Evolutionary conservation across 2,329 filamentous ascomycete species (phyloP).

Genomic region (Sporothrix curviconia): DNA sequence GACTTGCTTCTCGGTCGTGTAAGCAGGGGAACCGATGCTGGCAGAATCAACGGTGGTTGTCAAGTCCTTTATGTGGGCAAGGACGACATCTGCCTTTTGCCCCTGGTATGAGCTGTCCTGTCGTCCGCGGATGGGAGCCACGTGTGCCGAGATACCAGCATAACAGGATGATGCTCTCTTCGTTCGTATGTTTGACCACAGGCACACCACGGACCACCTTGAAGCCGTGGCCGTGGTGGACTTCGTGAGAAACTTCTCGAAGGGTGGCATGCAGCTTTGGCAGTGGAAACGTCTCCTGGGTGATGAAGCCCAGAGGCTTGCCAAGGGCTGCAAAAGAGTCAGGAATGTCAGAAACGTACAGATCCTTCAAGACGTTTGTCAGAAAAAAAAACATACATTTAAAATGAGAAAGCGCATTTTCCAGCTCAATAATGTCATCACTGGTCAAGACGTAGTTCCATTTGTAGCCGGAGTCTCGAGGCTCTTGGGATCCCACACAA

Average conservation of each 20-base stretch:
- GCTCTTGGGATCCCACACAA: slow-evolving; percentile 52
- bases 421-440: slow-evolving; percentile 44
- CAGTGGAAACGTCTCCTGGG: slow-evolving; percentile 48
- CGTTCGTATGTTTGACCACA: slow-evolving; percentile 43
- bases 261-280: slow-evolving; percentile 44
- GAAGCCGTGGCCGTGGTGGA: slow-evolving; percentile 55
- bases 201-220: slow-evolving; percentile 53
- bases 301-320: slow-evolving; percentile 36
- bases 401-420: slow-evolving; percentile 35
- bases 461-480: slow-evolving; percentile 34
- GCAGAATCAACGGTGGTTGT: slow-evolving; percentile 29
- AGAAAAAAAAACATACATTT: slow-evolving; percentile 35
- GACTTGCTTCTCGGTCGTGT: slow-evolving; percentile 54
- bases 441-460: slow-evolving; percentile 47
- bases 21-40: slow-evolving; percentile 50
- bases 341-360: no score
- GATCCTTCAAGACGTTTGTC: no score
- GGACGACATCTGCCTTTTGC: slow-evolving; percentile 43
- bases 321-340: slow-evolving; percentile 26
- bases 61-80: slow-evolving; percentile 59
- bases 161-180: slow-evolving; percentile 56
- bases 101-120: slow-evolving; percentile 44
- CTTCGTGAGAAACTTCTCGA: slow-evolving; percentile 44
- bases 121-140: slow-evolving; percentile 46
- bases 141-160: slow-evolving; percentile 51